phyloP scores from a whole-genome alignment of 2,329 filamentous ascomycete genomes.

The Epichloe brachyelytri region DNA sequence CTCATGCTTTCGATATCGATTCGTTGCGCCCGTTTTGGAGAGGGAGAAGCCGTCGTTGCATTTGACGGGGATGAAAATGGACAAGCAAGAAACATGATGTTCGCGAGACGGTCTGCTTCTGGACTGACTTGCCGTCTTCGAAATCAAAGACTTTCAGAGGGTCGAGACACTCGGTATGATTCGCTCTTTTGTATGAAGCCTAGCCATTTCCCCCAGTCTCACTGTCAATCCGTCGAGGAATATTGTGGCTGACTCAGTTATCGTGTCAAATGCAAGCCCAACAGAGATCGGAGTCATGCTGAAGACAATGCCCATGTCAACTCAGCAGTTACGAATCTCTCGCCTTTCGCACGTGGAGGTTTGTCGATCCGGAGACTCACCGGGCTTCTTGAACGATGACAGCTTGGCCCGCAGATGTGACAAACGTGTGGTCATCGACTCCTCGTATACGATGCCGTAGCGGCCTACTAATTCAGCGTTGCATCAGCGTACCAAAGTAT shows the following conservation, averaged over 20 bases:
- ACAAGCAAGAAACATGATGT: neutral
- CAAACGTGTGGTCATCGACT: neutral
- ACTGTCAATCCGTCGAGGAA: neutral
- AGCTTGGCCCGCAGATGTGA: no score
- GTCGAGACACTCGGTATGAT: neutral
- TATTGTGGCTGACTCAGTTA: no score
- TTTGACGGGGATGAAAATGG: neutral
- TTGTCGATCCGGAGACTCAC: neutral
- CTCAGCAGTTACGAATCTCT: no score
- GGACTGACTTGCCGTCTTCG: neutral
- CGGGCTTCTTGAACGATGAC: neutral
- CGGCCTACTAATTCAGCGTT: neutral
- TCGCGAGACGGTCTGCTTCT: neutral
- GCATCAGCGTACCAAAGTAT: neutral
- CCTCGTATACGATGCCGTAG: neutral
- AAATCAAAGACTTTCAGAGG: no score
- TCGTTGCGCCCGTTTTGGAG: neutral
- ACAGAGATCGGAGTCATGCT: no score
- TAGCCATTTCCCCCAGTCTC: neutral
- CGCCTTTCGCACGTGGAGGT: no score
- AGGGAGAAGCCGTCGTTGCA: neutral
- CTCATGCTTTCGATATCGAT: neutral
- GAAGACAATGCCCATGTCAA: no score
- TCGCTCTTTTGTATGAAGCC: neutral
- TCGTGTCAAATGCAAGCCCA: no score